Evolutionary conservation across 495 filamentous ascomycete genomes (phyloP).

Genomic region (Talaromyces liani): DNA sequence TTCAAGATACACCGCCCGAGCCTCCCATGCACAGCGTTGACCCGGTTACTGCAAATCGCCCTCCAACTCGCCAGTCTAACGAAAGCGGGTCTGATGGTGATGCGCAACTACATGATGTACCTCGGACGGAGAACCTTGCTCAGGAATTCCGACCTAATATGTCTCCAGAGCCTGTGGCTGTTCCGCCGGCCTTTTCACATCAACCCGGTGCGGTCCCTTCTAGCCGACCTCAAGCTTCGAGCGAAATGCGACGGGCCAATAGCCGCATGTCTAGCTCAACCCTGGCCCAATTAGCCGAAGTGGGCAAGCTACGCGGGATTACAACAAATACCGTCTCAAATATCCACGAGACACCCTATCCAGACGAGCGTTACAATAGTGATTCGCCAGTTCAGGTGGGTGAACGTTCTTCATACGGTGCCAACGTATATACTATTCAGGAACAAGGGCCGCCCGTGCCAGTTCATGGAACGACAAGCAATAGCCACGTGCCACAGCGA

Average conservation of each 20-base stretch:
- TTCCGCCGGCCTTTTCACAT: conserved; percentile 72
- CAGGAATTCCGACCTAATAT: conserved; percentile 48
- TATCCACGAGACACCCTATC: conserved; percentile 11
- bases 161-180: conserved; percentile 64
- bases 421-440: background rate
- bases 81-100: conserved; percentile 58
- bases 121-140: conserved; percentile 17
- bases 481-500: background rate
- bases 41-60: conserved; percentile 13
- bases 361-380: conserved; percentile 1
- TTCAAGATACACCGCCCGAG: conserved; percentile 27
- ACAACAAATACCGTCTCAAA: conserved; percentile 28
- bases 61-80: conserved; percentile 18
- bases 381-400: background rate
- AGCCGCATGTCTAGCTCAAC: conserved; percentile 77
- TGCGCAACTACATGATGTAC: conserved; percentile 19
- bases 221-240: conserved; percentile 59
- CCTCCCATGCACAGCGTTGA: conserved; percentile 33
- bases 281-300: conserved; percentile 65
- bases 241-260: conserved; percentile 69
- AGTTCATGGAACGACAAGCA: background rate
- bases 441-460: conserved; percentile 6
- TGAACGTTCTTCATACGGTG: background rate
- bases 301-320: conserved; percentile 39
- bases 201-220: conserved; percentile 57